Base-by-base conservation (phyloP, 805 yeast genomes). In the Hanseniaspora jakobsenii region DNA sequence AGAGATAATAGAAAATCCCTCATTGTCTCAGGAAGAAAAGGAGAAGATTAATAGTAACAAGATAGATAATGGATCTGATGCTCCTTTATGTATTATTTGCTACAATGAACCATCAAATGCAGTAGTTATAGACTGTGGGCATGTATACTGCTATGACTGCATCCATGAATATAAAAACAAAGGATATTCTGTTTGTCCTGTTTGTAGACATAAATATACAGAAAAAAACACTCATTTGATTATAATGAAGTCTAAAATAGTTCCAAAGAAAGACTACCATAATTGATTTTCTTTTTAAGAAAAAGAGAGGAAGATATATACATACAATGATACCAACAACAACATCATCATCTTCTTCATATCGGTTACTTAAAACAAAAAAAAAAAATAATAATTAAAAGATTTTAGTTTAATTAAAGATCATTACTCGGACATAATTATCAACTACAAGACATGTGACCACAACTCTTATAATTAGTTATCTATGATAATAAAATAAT, bases 111-210 rank as follows among this genome's bases (percentile, higher is more conserved):
- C 77, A 2, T 66, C 62, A 13, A 52, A 60, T 6, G 69, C 77
- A 2, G 64, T 67, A 24, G 69, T 69, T 14, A 63, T 74, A 3
- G 70, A 72, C 0, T 75, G 81, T 57, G 81, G 81, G 0, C 81
- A 75, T 54, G 59, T 71, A 2, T 74, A 68, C 51, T 75, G 81
- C 52, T 62, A 67, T 5, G 68, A 67, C 22, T 75, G 80, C 53
- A 60, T 71, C 4, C 74, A 70, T 49, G 61, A 64, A 63, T 52
- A 59, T 54, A 32, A 58, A 53, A 18, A 55, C 55, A 36, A 50
- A 47, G 12, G 52, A 53, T 36, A 28, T 18, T 72, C 71, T 0
- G 63, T 62, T 9, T 69, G 73, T 53, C 64, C 71, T 8, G 54
- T 69, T 8, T 69, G 73, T 47, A 58, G 73, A 44, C 49, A 54